These are phyloP conservation scores for Fibroporia radiculosa DNA, from an alignment of 768 basidiomycete species.

Conservation along the genomic window DNA sequence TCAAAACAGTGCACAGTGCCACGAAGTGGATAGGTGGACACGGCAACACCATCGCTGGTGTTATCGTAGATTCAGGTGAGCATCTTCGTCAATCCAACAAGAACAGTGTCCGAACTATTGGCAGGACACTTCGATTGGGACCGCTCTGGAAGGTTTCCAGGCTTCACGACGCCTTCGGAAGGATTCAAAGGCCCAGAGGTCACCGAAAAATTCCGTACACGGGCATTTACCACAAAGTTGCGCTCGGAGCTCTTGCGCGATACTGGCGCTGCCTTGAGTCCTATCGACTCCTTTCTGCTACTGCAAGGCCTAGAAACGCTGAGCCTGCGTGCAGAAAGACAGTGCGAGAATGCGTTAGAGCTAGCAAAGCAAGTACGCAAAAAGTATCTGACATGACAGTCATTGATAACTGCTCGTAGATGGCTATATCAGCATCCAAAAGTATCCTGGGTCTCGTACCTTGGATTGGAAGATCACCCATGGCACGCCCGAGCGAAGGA, in stretches of 20 bases:
- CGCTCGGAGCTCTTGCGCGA: slow-evolving; percentile 60
- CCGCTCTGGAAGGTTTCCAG: slow-evolving; percentile 60
- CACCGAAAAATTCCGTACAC: slow-evolving; percentile 54
- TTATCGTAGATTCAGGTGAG: slow-evolving; percentile 63
- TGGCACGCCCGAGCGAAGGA: slow-evolving; percentile 52
- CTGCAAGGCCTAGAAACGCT: slow-evolving; percentile 79
- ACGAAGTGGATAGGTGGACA: slow-evolving; percentile 86
- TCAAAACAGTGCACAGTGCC: slow-evolving; percentile 64
- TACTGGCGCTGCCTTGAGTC: slow-evolving; percentile 56
- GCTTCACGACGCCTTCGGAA: slow-evolving; percentile 66
- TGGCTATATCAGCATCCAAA: slow-evolving; percentile 60
- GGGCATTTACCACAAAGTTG: slow-evolving; percentile 62
- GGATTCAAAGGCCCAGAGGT: slow-evolving; percentile 71
- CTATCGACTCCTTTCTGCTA: slow-evolving; percentile 67
- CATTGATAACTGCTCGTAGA: too few species aligned
- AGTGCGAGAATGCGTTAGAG: slow-evolving; percentile 61
- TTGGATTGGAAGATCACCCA: slow-evolving; percentile 56
- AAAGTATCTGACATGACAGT: too few species aligned
- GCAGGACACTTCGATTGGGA: slow-evolving; percentile 69
- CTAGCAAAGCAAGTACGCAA: slow-evolving; percentile 42
- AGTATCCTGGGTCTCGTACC: slow-evolving; percentile 74
- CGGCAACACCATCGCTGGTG: slow-evolving; percentile 73
- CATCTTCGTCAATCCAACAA: slow-evolving; percentile 7
- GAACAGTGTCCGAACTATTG: slow-evolving; percentile 1
- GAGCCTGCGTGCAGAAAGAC: slow-evolving; percentile 61